Base-by-base conservation (phyloP, 2,329 filamentous ascomycete species). In the Ilyonectria robusta region DNA sequence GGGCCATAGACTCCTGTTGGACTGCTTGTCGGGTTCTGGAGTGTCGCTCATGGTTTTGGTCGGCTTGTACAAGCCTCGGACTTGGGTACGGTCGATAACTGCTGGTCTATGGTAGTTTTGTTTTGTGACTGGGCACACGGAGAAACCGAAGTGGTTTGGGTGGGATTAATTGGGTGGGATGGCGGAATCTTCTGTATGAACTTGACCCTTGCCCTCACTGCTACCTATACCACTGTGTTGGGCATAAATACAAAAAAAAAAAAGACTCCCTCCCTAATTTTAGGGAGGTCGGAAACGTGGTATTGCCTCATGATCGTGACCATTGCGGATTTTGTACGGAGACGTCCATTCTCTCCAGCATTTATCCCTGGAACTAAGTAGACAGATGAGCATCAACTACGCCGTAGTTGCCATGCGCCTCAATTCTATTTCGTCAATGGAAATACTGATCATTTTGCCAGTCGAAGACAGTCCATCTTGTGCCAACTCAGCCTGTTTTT, bases 271-370 rank as follows among this genome's bases (percentile, higher is more conserved):
- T 42, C 40, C 40, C 40, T n/a, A n/a, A n/a, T 7, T 21, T 31
- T 59, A 4, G n/a, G 48, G 29, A 31, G 46, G 46, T 26, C 3
- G 23, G 42, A 31, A 37, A 17, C 19, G 9, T 5, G n/a, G 40
- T 35, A 21, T 31, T 56, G 21, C 59, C 54, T 56, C 51, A 44
- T 53, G 19, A 21, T 60, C 29, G 35, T 63, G 47, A 58, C 35
- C 35, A 54, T 56, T 37, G 46, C 57, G 35, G 53, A 58, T 59
- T 61, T 66, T 58, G 62, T 66, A 66, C 61, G 53, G 51, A 50
- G 46, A 58, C 59, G 21, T n/a, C n/a, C n/a, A 60, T 51, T 23
- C 37, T 33, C 21, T n/a, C 31, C 23, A 19, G 35, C 23, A 26
- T 26, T 26, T 26, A 4, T 26, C 23, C 23, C 23, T 26, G 4